These are phyloP conservation scores for Podospora fimiseda DNA, from an alignment of 495 filamentous ascomycete genomes.

Conservation along the genomic window DNA sequence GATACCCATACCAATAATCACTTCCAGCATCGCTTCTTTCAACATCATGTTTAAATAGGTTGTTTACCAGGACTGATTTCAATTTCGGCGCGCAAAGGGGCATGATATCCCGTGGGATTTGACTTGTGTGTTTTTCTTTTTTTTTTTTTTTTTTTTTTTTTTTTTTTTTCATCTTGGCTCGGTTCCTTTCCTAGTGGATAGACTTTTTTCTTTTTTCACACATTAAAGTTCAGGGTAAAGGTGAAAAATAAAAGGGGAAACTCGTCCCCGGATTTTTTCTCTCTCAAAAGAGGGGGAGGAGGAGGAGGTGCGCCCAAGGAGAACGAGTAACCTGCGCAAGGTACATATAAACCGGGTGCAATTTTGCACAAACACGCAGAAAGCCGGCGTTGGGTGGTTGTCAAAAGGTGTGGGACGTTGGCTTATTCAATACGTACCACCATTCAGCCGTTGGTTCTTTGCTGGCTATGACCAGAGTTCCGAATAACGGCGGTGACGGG, in stretches of 20 bases:
- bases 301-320: not conserved
- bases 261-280: too few relatives aligned
- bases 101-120: not conserved
- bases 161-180: not conserved
- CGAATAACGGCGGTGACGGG: not conserved
- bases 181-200: constrained; percentile 1
- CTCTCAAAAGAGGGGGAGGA: too few relatives aligned
- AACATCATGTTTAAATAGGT: not conserved
- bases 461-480: too few relatives aligned
- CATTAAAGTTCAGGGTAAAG: not conserved
- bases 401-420: not conserved
- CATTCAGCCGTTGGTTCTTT: not conserved
- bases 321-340: not conserved
- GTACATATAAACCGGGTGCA: not conserved
- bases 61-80: not conserved
- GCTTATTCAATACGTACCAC: not conserved
- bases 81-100: not conserved
- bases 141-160: not conserved
- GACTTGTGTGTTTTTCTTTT: not conserved
- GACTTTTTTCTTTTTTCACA: not conserved
- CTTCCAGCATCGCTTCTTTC: not conserved
- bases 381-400: not conserved
- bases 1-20: not conserved
- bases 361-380: not conserved
- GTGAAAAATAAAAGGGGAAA: not conserved